Conservation (phyloP, 495 filamentous ascomycete genomes). For the Penicillium angulare region DNA sequence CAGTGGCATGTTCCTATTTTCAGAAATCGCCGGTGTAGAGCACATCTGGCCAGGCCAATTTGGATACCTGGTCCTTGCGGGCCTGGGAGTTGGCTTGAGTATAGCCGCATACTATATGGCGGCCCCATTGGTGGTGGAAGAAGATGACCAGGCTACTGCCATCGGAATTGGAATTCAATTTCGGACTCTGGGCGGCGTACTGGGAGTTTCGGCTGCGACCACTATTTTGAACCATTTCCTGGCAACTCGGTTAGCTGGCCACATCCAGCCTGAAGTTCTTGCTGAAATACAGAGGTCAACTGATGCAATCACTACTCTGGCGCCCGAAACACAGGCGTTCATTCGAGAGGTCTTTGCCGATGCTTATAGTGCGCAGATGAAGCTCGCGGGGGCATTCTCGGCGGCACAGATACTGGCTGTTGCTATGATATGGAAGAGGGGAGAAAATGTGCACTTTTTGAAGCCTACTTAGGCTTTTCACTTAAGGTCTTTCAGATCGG, state of each 20-base stretch:
- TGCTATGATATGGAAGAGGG: conserved; percentile 17
- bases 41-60: conserved; percentile 34
- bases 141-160: conserved; percentile 23
- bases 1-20: conserved; percentile 48
- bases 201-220: conserved; percentile 25
- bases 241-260: conserved; percentile 1
- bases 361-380: conserved; percentile 30
- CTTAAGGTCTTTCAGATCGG: too few species aligned
- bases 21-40: conserved; percentile 24
- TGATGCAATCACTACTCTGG: conserved; percentile 10
- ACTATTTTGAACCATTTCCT: conserved; percentile 26
- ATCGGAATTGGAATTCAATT: conserved; percentile 22
- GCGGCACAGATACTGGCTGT: conserved; percentile 15
- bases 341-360: conserved; percentile 20
- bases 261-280: not conserved
- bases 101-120: conserved; percentile 52
- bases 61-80: conserved; percentile 53
- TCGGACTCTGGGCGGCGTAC: conserved; percentile 28
- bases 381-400: conserved; percentile 24
- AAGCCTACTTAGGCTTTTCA: too few species aligned
- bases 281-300: conserved; percentile 4
- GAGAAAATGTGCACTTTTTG: not conserved
- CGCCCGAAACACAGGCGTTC: conserved; percentile 3
- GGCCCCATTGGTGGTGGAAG: conserved; percentile 43
- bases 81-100: conserved; percentile 51